Base-by-base conservation (phyloP, 441 rosid genomes). In the Arabidopsis lyrata region DNA sequence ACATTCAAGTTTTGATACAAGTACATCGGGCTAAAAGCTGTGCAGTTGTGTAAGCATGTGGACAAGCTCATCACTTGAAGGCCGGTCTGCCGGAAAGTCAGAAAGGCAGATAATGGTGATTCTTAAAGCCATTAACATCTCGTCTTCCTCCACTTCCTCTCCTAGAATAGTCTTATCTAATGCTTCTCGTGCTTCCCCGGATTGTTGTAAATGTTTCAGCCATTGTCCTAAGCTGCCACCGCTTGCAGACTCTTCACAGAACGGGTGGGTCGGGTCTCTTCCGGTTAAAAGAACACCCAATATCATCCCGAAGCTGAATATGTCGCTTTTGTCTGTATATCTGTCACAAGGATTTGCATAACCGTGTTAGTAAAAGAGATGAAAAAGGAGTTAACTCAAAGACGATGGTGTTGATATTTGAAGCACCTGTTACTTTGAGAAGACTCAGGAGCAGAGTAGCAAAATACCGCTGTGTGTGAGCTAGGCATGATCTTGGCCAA, bases 221-320 rank as follows among this genome's bases (percentile, higher is more conserved):
- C 99, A 95, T 61, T 83, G 82, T 27, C 87, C 93, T 72, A 92
- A 81, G 80, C 89, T 92, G 41, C 97, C 90, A 13, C 88, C 85
- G 11, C 62, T 73, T 8, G 84, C 81, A 65, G 83, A 82, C 81
- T 89, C 98, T 8, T 79, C 81, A 35, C 90, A 85, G 78, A 91
- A 86, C 13, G 91, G 85, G 3, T 83, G 91, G 0, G 77, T 82
- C 1, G 96, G 99, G 70, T 90, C 90, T 80, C 84, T 88, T 63
- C 99, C 98, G 0, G 97, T 92, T 72, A 95, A 77, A 24, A 95
- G 83, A 84, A 90, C 88, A 41, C 88, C 99, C 71, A 95, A 49
- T 75, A 95, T 86, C 90, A 95, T 85, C 81, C 99, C 99, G 24
- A 95, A 95, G 90, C 98, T 91, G 85, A 87, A 95, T 63, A 95